A percentile compares a stretch with the other conserved stretches of the same genome.
Evolutionary conservation across 768 basidiomycete genomes (phyloP).

Genomic region (Pholiota conissans): DNA sequence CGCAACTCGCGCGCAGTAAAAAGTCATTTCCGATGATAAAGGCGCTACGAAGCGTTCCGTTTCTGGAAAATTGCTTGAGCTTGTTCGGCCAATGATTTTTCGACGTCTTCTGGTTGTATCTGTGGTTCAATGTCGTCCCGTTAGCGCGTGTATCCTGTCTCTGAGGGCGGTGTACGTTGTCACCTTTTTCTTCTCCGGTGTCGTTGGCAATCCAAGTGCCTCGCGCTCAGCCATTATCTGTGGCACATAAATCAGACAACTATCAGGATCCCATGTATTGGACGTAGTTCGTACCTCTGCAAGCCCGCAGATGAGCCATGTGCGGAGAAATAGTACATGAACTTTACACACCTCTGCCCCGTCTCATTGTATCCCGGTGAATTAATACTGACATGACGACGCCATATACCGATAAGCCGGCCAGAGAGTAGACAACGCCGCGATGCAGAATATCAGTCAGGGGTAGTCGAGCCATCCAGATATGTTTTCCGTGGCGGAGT

Average conservation of each 20-base stretch:
- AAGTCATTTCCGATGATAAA: background rate
- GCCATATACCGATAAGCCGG: constrained; percentile 52
- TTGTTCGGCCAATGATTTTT: constrained; percentile 40
- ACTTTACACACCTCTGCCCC: constrained; percentile 51
- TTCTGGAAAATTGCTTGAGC: constrained; percentile 34
- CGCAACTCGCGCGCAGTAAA: background rate
- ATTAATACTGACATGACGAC: constrained; percentile 51
- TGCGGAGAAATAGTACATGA: background rate
- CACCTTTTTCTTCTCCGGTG: constrained; percentile 9
- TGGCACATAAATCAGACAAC: background rate
- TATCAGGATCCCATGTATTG: constrained; percentile 1
- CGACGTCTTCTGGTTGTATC: constrained; percentile 35
- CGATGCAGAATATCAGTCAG: constrained; percentile 37
- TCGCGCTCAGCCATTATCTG: constrained; percentile 3
- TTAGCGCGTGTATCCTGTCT: constrained; percentile 5
- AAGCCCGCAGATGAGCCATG: constrained; percentile 11
- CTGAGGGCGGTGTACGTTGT: background rate
- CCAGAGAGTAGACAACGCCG: constrained; percentile 52
- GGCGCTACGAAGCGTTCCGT: constrained; percentile 9
- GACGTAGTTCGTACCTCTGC: constrained; percentile 32
- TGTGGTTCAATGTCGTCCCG: constrained; percentile 12
- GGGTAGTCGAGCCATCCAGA: constrained; percentile 21
- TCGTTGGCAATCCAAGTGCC: constrained; percentile 3
- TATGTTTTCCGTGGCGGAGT: background rate
- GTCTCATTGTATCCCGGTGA: constrained; percentile 53